These are phyloP conservation scores for Mycena filopes DNA, from an alignment of 768 basidiomycete species.

Conservation along the genomic window DNA sequence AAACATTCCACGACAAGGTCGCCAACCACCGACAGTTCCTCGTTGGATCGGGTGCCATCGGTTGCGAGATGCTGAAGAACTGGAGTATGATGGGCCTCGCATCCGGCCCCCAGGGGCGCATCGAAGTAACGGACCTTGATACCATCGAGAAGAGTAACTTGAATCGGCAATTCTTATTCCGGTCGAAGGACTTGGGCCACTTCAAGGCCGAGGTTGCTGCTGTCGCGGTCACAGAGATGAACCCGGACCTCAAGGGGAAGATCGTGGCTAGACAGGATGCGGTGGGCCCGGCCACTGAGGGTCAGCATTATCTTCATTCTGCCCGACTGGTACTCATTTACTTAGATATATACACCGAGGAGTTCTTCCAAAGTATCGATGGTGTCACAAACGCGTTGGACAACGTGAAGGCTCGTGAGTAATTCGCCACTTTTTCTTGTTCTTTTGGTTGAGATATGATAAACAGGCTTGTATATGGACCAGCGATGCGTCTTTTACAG, in stretches of 20 bases:
- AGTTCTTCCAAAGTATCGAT: constrained; percentile 88
- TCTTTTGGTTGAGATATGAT: constrained; percentile 16
- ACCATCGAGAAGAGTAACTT: constrained; percentile 99
- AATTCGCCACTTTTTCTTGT: not conserved
- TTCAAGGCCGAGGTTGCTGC: constrained; percentile 98
- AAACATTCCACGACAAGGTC: constrained; percentile 91
- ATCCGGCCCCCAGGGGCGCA: constrained; percentile 78
- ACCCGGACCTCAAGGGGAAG: constrained; percentile 87
- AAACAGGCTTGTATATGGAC: constrained; percentile 94
- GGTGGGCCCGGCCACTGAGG: constrained; percentile 92
- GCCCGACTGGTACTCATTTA: constrained; percentile 43
- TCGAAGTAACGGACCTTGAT: constrained; percentile 96
- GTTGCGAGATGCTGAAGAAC: constrained; percentile 99
- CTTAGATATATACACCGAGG: constrained; percentile 86
- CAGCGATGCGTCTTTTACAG: constrained; percentile 96
- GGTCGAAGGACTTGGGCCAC: constrained; percentile 93
- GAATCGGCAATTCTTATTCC: constrained; percentile 98
- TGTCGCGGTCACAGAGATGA: constrained; percentile 94
- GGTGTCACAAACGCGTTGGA: constrained; percentile 98
- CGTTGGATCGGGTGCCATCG: constrained; percentile 98
- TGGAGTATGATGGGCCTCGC: constrained; percentile 99
- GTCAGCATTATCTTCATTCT: constrained; percentile 64
- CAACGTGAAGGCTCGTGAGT: constrained; percentile 93
- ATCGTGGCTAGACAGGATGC: constrained; percentile 91
- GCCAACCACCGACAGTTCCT: constrained; percentile 92